Evolutionary conservation across 169 alveolate genomes (phyloP), one percentile per base, ranked within the genome.

Genomic region (Plasmodium gonderi): DNA sequence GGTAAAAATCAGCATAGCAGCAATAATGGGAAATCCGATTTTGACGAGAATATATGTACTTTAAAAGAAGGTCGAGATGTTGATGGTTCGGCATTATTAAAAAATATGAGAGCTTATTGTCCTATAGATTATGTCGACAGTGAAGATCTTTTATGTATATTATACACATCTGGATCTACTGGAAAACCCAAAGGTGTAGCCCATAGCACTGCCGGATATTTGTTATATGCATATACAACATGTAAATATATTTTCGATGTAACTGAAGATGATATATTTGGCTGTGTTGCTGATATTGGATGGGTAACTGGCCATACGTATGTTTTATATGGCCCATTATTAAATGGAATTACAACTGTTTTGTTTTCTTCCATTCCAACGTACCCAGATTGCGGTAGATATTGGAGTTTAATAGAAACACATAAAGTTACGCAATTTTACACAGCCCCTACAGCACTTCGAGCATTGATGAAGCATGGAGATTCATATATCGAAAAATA

Each of bases 241-340:
- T 97, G 96, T 90, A 97, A 98, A 81, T 96, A 97, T 94, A 95
- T 97, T 44, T 98, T 98, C 91, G 98, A 98, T 92, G 94, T 95
- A 77, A 96, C 95, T 51, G 92, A 91, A 7, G 98, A 98, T 17
- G 99, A 98, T 92, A 92, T 97, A 44, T 97, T 97, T 92, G 99
- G 98, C 29, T 97, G 99, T 85, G 97, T 98, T 49, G 99, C 99
- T 6, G 99, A 99, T 94, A 95, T 98, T 45, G 99, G 99, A 9
- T 99, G 99, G 99, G 98, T 99, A 82, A 98, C 99, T 11, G 99
- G 99, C 2, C 99, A 99, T 92, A 95, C 98, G 23, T 98, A 98
- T 96, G 97, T 98, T 67, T 96, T 98, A 36, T 99, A 99, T 95
- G 99, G 99, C 14, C 99, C 99, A 0, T 95, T 98, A 80, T 92